A percentile compares a stretch with the other conserved stretches of the same genome.
Conservation (phyloP, 306 rosid genomes). For the Casuarina equisetifolia region DNA sequence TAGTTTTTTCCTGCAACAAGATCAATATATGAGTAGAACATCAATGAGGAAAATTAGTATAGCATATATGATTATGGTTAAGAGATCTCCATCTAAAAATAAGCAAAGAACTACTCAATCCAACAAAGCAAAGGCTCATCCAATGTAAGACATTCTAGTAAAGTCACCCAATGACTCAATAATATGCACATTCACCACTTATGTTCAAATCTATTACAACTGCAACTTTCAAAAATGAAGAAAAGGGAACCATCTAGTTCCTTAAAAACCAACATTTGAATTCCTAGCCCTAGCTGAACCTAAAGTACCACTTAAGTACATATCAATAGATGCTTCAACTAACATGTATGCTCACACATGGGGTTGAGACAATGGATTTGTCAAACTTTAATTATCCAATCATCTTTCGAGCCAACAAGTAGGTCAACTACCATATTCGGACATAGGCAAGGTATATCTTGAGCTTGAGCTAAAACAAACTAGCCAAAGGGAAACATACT, state of each 20-base stretch:
- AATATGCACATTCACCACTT: not conserved
- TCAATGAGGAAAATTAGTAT: constrained; percentile 15
- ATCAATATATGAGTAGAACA: constrained; percentile 5
- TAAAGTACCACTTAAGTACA: too few relatives aligned
- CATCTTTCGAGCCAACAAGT: too few relatives aligned
- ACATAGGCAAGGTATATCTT: not conserved
- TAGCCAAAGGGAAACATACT: too few relatives aligned
- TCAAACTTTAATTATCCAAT: too few relatives aligned
- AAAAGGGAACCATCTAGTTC: not conserved
- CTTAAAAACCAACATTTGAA: not conserved
- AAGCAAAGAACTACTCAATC: not conserved
- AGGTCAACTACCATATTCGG: too few relatives aligned
- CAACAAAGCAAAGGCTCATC: not conserved
- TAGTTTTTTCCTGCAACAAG: too few relatives aligned
- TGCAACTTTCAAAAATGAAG: not conserved
- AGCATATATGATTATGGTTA: constrained; percentile 20
- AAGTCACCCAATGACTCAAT: not conserved
- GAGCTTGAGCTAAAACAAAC: not conserved
- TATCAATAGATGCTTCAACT: too few relatives aligned
- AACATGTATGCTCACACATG: too few relatives aligned
- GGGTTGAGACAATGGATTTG: too few relatives aligned
- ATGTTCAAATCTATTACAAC: not conserved
- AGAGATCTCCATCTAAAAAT: constrained; percentile 4
- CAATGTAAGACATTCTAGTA: not conserved
- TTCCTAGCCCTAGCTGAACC: too few relatives aligned